Conservation (phyloP, 2,329 filamentous ascomycete species). For the Dactylonectria macrodidyma region DNA sequence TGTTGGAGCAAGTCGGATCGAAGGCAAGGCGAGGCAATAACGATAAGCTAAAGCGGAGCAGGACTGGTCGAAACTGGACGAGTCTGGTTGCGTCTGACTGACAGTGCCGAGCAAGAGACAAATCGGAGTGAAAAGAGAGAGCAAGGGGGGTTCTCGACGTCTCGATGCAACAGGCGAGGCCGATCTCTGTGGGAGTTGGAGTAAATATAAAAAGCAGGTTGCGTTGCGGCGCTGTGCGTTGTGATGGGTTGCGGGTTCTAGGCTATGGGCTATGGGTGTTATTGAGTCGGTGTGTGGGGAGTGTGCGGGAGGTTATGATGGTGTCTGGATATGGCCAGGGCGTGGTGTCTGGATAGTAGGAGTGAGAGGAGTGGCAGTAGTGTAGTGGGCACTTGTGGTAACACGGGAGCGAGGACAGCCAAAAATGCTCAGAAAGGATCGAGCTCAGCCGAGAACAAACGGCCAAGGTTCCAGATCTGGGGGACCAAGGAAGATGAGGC, state of each 20-base stretch:
- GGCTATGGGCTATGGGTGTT: slow-evolving; percentile 29
- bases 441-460: slow-evolving; percentile 29
- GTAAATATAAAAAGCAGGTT: slow-evolving; percentile 23
- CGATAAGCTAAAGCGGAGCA: neutral
- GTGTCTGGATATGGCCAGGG: slow-evolving; percentile 40
- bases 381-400: slow-evolving; percentile 8
- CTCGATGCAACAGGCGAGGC: slow-evolving; percentile 42
- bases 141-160: slow-evolving; percentile 26
- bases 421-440: slow-evolving; percentile 18
- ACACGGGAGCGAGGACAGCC: slow-evolving; percentile 18
- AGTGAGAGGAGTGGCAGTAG: slow-evolving; percentile 30
- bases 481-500: slow-evolving; percentile 35
- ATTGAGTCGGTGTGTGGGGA: slow-evolving; percentile 40
- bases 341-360: slow-evolving; percentile 42
- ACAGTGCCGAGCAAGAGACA: too few relatives aligned
- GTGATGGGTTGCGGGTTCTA: slow-evolving; percentile 31
- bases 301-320: slow-evolving; percentile 39
- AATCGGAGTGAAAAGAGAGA: slow-evolving; percentile 23
- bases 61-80: neutral
- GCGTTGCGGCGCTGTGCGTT: slow-evolving; percentile 29
- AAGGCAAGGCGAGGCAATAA: neutral
- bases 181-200: slow-evolving; percentile 39
- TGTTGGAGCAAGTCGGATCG: slow-evolving; percentile 1
- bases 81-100: slow-evolving; percentile 18
- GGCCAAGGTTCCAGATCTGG: slow-evolving; percentile 41